Conservation (phyloP, 768 basidiomycete species). For the Harrya chromipes region DNA sequence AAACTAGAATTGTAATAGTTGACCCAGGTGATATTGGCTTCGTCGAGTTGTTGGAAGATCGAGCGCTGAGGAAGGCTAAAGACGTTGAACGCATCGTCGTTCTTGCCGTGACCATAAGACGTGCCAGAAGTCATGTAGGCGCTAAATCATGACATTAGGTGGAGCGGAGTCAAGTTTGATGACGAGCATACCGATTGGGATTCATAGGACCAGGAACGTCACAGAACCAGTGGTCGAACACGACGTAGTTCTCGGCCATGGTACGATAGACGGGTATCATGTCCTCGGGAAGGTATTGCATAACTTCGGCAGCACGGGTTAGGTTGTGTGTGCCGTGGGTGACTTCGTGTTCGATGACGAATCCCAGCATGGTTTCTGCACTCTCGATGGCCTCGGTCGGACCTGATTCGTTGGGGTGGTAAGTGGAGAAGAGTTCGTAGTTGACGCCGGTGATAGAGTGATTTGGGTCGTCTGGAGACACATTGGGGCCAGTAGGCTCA, state of each 20-base stretch:
- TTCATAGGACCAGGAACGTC: too few relatives aligned
- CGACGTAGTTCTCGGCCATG: slow-evolving; percentile 22
- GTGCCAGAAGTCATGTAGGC: slow-evolving; percentile 28
- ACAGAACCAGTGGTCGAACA: too few relatives aligned
- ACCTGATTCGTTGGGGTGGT: slow-evolving; percentile 21
- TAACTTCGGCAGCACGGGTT: slow-evolving; percentile 16
- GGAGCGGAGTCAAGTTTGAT: too few relatives aligned
- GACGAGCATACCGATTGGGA: slow-evolving; percentile 20
- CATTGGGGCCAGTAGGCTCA: slow-evolving; percentile 11
- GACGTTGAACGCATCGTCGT: slow-evolving; percentile 11
- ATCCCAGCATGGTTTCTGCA: slow-evolving; percentile 21
- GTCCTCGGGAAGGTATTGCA: slow-evolving; percentile 20
- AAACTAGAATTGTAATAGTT: slow-evolving; percentile 30
- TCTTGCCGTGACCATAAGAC: slow-evolving; percentile 23
- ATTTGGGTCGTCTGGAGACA: slow-evolving; percentile 26
- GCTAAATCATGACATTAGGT: neutral
- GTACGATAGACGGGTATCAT: slow-evolving; percentile 24
- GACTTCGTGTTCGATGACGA: slow-evolving; percentile 18
- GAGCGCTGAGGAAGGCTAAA: slow-evolving; percentile 26
- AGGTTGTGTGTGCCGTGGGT: slow-evolving; percentile 12
- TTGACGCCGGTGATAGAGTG: slow-evolving; percentile 23
- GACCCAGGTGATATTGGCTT: slow-evolving; percentile 21
- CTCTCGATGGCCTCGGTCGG: neutral
- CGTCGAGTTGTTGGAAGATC: slow-evolving; percentile 27
- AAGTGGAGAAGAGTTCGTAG: slow-evolving; percentile 20